Percentiles rank a stretch among this genome's conserved stretches.
phyloP scores from a whole-genome alignment of 345 rosid genomes.

The Brassica napus region DNA sequence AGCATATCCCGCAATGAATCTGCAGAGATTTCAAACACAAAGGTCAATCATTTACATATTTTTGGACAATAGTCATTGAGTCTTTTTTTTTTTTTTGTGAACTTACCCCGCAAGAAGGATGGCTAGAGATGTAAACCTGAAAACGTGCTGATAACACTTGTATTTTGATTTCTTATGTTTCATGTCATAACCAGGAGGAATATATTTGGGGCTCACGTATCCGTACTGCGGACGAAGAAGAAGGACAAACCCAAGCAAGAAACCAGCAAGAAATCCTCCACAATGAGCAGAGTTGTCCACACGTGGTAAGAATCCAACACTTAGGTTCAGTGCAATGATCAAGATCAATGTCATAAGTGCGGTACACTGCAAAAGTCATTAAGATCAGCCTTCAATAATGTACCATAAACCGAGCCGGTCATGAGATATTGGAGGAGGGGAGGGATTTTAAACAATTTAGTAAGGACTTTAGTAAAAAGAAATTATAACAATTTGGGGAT shows the following conservation, averaged over 20 bases:
- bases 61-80: not conserved
- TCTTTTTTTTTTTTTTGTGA: not conserved
- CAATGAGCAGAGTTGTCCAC: slow-evolving; percentile 93
- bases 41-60: not conserved
- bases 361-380: slow-evolving; percentile 53
- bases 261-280: slow-evolving; percentile 83
- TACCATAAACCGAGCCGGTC: not conserved
- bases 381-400: not conserved
- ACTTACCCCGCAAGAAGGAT: slow-evolving; percentile 66
- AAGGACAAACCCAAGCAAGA: slow-evolving; percentile 77
- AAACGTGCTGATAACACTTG: slow-evolving; percentile 62
- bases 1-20: slow-evolving; percentile 52
- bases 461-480: not conserved
- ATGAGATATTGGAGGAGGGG: too few relatives aligned
- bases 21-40: slow-evolving; percentile 38
- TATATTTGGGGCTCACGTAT: slow-evolving; percentile 60
- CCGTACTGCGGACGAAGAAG: slow-evolving; percentile 93
- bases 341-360: slow-evolving; percentile 64
- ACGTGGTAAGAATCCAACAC: slow-evolving; percentile 69
- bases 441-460: not conserved
- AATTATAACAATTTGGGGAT: not conserved
- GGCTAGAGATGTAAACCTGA: slow-evolving; percentile 48
- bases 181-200: slow-evolving; percentile 62
- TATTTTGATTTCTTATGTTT: slow-evolving; percentile 62
- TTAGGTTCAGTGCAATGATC: slow-evolving; percentile 72